phyloP scores from a whole-genome alignment of 306 rosid species.

The Mimosa pudica region DNA sequence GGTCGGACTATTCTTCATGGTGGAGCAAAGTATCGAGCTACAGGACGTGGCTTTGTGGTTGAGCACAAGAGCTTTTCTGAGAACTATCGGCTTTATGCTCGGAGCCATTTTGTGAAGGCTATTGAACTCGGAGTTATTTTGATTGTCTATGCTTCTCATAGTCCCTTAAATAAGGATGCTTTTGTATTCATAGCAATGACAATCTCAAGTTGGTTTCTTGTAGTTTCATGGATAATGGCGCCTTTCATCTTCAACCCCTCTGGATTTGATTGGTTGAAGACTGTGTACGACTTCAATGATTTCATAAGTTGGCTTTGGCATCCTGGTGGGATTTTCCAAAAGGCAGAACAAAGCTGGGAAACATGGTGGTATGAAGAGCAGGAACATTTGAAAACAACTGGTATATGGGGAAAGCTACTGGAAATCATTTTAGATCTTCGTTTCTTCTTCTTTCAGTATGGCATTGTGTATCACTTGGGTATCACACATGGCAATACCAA shows the following conservation, averaged over 20 bases:
- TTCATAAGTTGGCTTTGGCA: slow-evolving; percentile 84
- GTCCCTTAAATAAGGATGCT: slow-evolving; percentile 51
- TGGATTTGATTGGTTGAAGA: slow-evolving; percentile 97
- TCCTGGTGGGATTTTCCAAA: slow-evolving; percentile 67
- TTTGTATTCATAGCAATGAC: slow-evolving; percentile 73
- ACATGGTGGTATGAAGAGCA: slow-evolving; percentile 97
- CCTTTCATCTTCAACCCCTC: slow-evolving; percentile 94
- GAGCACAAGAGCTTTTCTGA: slow-evolving; percentile 89
- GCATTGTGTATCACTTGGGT: slow-evolving; percentile 76
- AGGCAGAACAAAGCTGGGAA: slow-evolving; percentile 89
- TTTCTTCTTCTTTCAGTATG: slow-evolving; percentile 97
- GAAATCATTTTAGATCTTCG: slow-evolving; percentile 93
- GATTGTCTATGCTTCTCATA: slow-evolving; percentile 73
- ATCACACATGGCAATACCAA: slow-evolving; percentile 43
- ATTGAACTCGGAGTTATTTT: slow-evolving; percentile 88
- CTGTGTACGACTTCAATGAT: slow-evolving; percentile 88
- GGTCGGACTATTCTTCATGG: slow-evolving; percentile 96
- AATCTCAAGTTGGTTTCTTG: slow-evolving; percentile 89
- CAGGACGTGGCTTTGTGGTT: slow-evolving; percentile 98
- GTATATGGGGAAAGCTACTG: slow-evolving; percentile 94
- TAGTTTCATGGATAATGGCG: slow-evolving; percentile 87
- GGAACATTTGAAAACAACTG: slow-evolving; percentile 86
- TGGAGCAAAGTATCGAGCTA: slow-evolving; percentile 94
- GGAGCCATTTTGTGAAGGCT: slow-evolving; percentile 95
- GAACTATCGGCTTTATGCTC: slow-evolving; percentile 81